Conservation (phyloP, 352 stramenopile species). For the Detonula confervacea region DNA sequence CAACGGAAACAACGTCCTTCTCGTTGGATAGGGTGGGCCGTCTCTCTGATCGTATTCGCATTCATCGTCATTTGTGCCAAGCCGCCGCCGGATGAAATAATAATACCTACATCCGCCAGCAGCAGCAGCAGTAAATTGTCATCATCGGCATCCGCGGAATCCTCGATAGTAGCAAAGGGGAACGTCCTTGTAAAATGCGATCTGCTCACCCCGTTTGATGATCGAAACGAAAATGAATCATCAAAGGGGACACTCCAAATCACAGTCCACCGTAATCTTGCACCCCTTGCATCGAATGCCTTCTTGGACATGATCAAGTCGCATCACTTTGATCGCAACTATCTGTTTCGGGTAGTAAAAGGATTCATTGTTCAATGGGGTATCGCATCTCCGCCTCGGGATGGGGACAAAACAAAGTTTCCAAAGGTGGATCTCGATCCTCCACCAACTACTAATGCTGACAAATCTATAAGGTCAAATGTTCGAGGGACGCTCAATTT, state of each 20-base stretch:
- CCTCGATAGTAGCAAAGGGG: conserved; percentile 9
- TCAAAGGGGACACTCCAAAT: conserved; percentile 35
- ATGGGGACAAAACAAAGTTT: conserved; percentile 19
- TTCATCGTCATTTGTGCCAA: conserved; percentile 14
- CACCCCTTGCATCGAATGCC: conserved; percentile 34
- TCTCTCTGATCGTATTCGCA: conserved; percentile 6
- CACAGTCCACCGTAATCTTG: conserved; percentile 34
- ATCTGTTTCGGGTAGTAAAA: conserved; percentile 38
- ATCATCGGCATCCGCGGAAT: neutral
- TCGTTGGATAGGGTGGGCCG: conserved; percentile 1
- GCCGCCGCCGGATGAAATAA: neutral
- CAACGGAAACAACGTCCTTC: too few species aligned
- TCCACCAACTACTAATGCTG: conserved; percentile 4
- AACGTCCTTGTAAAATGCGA: conserved; percentile 43
- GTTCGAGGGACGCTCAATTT: conserved; percentile 47
- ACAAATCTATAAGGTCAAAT: conserved; percentile 26
- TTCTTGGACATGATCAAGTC: conserved; percentile 45
- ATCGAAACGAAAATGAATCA: conserved; percentile 12
- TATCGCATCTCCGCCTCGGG: conserved; percentile 41
- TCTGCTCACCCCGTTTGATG: conserved; percentile 30
- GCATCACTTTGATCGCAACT: conserved; percentile 49
- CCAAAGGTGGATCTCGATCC: conserved; percentile 43
- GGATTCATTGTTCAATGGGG: conserved; percentile 53
- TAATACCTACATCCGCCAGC: neutral
- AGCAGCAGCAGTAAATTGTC: neutral